A percentile compares a stretch with the other conserved stretches of the same genome.
phyloP scores from a whole-genome alignment of 2,329 filamentous ascomycete species.

The Grosmannia clavigera region DNA sequence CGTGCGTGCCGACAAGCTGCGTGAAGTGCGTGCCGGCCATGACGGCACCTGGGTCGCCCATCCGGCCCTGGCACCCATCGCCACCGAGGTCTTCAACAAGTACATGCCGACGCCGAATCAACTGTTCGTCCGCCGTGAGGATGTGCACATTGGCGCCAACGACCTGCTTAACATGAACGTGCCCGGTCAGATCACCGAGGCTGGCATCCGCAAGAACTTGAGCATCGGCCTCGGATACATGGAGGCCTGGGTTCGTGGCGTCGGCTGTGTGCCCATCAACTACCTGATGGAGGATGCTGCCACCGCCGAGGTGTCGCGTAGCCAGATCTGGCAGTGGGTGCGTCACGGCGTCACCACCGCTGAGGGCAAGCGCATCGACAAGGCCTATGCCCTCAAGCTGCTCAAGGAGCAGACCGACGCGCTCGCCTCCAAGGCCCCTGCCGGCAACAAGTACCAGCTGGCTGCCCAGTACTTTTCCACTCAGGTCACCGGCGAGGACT shows the following conservation, averaged over 20 bases:
- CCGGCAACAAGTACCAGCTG: conserved; percentile 84
- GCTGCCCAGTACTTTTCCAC: conserved; percentile 85
- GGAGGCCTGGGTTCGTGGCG: conserved; percentile 92
- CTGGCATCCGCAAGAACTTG: conserved; percentile 92
- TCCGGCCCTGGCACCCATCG: conserved; percentile 79
- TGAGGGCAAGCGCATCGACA: conserved; percentile 87
- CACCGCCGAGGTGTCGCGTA: conserved; percentile 88
- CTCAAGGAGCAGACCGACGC: conserved; percentile 75
- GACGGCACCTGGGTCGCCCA: conserved; percentile 97
- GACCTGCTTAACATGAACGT: conserved; percentile 98
- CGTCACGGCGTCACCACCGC: conserved; percentile 61
- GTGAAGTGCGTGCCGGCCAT: conserved; percentile 88
- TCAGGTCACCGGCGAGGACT: conserved; percentile 94
- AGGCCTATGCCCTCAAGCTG: conserved; percentile 76
- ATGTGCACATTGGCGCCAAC: conserved; percentile 73
- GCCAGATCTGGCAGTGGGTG: conserved; percentile 95
- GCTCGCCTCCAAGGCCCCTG: conserved; percentile 59
- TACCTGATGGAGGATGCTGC: conserved; percentile 70
- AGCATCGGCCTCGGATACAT: conserved; percentile 96
- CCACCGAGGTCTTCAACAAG: conserved; percentile 89
- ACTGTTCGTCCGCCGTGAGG: conserved; percentile 79
- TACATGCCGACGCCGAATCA: conserved; percentile 99
- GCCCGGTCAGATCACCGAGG: conserved; percentile 81
- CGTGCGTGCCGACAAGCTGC: conserved; percentile 89
- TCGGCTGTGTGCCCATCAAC: conserved; percentile 76